A percentile compares a stretch with the other conserved stretches of the same genome.
Conservation (phyloP, 2,329 filamentous ascomycete genomes). For the Trichoderma gracile region DNA sequence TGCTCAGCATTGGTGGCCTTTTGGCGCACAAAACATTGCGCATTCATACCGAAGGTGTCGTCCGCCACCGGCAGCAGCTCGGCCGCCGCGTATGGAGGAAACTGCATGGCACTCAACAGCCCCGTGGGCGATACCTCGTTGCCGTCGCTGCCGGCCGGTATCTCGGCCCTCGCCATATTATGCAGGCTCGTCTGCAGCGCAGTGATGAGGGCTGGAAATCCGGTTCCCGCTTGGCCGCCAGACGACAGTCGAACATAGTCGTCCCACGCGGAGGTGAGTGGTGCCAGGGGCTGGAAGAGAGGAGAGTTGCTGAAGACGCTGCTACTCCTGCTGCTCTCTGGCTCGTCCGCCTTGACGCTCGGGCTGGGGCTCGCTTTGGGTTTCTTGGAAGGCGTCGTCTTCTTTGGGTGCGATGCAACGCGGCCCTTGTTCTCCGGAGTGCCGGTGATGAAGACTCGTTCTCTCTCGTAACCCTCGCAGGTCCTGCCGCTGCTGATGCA, state of each 20-base stretch:
- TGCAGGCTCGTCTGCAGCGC: slow-evolving; percentile 49
- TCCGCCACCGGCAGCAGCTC: slow-evolving; percentile 41
- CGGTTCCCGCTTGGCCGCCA: slow-evolving; percentile 29
- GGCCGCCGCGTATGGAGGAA: slow-evolving; percentile 43
- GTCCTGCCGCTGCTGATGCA: slow-evolving; percentile 58
- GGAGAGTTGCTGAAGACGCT: slow-evolving; percentile 28
- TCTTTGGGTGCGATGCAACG: slow-evolving; percentile 58
- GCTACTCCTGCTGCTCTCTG: slow-evolving; percentile 27
- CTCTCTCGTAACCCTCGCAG: slow-evolving; percentile 63
- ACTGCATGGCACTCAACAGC: slow-evolving; percentile 40
- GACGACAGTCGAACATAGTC: slow-evolving; percentile 47
- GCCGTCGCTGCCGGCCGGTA: slow-evolving; percentile 16
- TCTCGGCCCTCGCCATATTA: slow-evolving; percentile 36
- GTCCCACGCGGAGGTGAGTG: slow-evolving; percentile 54
- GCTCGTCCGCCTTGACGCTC: slow-evolving; percentile 30
- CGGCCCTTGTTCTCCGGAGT: slow-evolving; percentile 56
- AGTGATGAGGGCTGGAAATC: slow-evolving; percentile 46
- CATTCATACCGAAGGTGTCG: slow-evolving; percentile 44
- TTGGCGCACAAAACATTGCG: slow-evolving; percentile 49
- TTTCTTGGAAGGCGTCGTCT: slow-evolving; percentile 41
- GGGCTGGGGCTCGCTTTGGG: slow-evolving; percentile 29
- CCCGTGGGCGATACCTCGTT: slow-evolving; percentile 19
- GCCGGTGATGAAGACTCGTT: slow-evolving; percentile 65
- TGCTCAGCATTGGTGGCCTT: slow-evolving; percentile 36
- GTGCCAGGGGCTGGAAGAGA: slow-evolving; percentile 40